These are phyloP conservation scores for Fennellomyces sp. DNA, from an alignment of 371 early-diverging fungal species.

Conservation along the genomic window DNA sequence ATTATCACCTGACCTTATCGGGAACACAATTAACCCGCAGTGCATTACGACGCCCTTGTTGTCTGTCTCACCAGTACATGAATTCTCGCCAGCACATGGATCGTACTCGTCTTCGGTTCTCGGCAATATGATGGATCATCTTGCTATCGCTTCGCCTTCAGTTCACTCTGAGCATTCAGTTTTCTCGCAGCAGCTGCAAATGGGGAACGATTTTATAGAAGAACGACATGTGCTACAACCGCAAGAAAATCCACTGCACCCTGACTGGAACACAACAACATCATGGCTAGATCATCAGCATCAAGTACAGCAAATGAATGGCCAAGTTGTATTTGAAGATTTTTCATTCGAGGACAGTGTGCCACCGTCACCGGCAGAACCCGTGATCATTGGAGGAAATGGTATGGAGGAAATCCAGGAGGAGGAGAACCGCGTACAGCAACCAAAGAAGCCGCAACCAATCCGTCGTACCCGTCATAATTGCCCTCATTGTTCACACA, in stretches of 20 bases:
- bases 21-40: neutral
- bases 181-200: neutral
- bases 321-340: too few relatives aligned
- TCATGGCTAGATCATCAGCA: too few relatives aligned
- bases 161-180: neutral
- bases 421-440: neutral
- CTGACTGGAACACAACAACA: neutral
- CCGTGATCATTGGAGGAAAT: too few relatives aligned
- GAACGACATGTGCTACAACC: neutral
- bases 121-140: neutral
- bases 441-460: neutral
- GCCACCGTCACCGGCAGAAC: too few relatives aligned
- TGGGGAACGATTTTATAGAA: too few relatives aligned
- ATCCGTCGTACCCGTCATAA: slow-evolving; percentile 12
- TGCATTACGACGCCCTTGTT: neutral
- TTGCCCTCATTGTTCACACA: slow-evolving; percentile 38
- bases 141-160: slow-evolving; percentile 1
- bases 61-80: neutral
- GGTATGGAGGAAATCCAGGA: neutral
- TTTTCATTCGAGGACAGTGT: too few relatives aligned
- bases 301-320: too few relatives aligned
- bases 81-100: neutral
- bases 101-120: neutral
- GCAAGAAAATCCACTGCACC: neutral
- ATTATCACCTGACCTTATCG: neutral